Conservation (phyloP, 2,329 filamentous ascomycete species). For the Cladophialophora yegresii region DNA sequence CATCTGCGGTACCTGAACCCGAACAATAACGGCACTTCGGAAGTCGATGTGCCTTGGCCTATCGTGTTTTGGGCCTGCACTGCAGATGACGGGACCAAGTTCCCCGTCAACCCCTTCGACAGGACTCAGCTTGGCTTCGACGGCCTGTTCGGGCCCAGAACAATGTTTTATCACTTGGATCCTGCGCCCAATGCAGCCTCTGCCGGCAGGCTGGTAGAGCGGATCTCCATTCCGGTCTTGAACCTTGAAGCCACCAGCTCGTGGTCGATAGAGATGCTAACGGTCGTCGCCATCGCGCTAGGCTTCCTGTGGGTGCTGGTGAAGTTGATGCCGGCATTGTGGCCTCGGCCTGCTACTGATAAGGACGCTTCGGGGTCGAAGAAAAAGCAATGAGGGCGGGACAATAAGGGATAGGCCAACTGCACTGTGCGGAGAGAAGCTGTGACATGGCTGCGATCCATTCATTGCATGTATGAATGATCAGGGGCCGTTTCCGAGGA, state of each 20-base stretch:
- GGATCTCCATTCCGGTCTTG: slow-evolving; percentile 66
- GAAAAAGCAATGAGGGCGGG: slow-evolving; percentile 23
- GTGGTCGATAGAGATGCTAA: slow-evolving; percentile 57
- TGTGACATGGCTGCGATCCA: neutral
- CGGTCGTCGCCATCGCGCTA: slow-evolving; percentile 59
- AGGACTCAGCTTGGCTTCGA: slow-evolving; percentile 83
- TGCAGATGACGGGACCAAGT: slow-evolving; percentile 59
- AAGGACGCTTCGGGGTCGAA: slow-evolving; percentile 1
- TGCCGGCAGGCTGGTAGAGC: slow-evolving; percentile 52
- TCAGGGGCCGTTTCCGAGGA: neutral
- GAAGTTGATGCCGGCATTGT: slow-evolving; percentile 52
- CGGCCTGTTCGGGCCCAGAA: slow-evolving; percentile 70
- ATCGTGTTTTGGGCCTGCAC: slow-evolving; percentile 88
- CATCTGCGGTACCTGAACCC: slow-evolving; percentile 82
- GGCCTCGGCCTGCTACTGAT: slow-evolving; percentile 2
- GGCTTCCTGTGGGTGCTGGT: slow-evolving; percentile 72
- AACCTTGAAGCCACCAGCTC: slow-evolving; percentile 54
- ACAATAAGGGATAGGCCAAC: neutral
- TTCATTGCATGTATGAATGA: neutral
- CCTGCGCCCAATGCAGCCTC: slow-evolving; percentile 47
- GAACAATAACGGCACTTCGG: slow-evolving; percentile 39
- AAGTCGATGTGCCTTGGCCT: slow-evolving; percentile 72
- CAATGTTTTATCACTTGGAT: slow-evolving; percentile 77
- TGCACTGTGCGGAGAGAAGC: neutral
- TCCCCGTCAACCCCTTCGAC: slow-evolving; percentile 81